Percentiles rank a stretch among this genome's conserved stretches.
Evolutionary conservation across 2,329 filamentous ascomycete species (phyloP).

Genomic region (Eurotiales sp.): DNA sequence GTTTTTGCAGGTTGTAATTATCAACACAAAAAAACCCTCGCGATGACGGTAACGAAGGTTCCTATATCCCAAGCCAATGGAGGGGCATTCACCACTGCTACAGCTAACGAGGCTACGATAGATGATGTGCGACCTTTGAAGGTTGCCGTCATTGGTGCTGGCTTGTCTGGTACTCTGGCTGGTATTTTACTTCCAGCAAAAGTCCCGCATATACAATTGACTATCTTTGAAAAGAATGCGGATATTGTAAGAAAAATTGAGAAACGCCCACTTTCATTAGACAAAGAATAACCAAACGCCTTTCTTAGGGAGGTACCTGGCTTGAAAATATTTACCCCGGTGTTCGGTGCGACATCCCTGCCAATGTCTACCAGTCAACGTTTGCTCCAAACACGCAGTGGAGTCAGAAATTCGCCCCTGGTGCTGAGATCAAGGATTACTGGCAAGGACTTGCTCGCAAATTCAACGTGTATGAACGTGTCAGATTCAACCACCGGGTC

Average conservation of each 20-base stretch:
- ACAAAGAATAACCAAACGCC: no score
- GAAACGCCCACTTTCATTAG: no score
- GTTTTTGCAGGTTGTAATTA: no score
- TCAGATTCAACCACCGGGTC: not conserved
- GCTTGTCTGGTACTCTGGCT: not conserved
- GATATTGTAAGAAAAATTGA: no score
- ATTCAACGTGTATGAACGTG: not conserved
- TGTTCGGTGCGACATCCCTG: not conserved
- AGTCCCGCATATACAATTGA: not conserved
- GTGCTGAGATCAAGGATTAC: constrained; percentile 1
- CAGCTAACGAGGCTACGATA: no score
- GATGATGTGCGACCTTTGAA: not conserved
- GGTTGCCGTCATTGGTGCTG: not conserved
- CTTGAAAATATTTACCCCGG: not conserved
- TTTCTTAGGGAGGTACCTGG: not conserved
- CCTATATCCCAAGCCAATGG: no score
- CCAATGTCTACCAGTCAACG: not conserved
- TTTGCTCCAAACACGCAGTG: not conserved
- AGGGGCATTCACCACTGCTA: no score
- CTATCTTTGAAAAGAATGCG: not conserved
- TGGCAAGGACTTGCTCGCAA: not conserved
- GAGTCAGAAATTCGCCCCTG: not conserved
- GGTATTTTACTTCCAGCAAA: not conserved
- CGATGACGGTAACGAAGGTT: no score
- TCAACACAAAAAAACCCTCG: no score